Percentiles rank a stretch among this genome's conserved stretches.
Evolutionary conservation across 2,329 filamentous ascomycete genomes (phyloP).

Genomic region (Hymenoscyphus scutula): DNA sequence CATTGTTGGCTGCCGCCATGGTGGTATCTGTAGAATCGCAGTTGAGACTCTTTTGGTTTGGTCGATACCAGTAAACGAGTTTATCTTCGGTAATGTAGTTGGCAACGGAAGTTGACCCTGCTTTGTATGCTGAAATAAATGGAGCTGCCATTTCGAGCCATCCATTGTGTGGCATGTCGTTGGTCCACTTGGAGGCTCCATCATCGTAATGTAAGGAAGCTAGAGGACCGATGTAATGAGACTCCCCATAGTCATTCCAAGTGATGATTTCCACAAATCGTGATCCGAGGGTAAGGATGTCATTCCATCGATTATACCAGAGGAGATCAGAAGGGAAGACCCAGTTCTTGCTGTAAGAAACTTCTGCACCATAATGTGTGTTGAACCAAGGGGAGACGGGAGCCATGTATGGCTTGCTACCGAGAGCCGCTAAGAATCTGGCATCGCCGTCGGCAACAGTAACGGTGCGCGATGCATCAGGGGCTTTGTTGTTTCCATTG

Average conservation of each 20-base stretch:
- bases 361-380: constrained; percentile 36
- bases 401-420: constrained; percentile 26
- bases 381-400: constrained; percentile 40
- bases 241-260: constrained; percentile 52
- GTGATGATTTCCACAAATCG: constrained; percentile 45
- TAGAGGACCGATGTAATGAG: constrained; percentile 49
- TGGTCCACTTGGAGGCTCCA: constrained; percentile 39
- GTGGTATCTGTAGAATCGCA: constrained; percentile 38
- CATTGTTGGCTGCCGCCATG: constrained; percentile 25
- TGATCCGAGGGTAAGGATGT: constrained; percentile 41
- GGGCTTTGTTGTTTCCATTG: constrained; percentile 29
- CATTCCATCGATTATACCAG: constrained; percentile 42
- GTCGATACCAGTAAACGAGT: constrained; percentile 43
- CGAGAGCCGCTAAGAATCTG: constrained; percentile 21
- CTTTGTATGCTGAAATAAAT: constrained; percentile 21
- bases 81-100: constrained; percentile 30
- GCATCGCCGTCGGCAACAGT: constrained; percentile 24
- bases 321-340: constrained; percentile 42
- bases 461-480: constrained; percentile 21
- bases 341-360: constrained; percentile 42
- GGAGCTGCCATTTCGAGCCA: constrained; percentile 25
- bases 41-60: constrained; percentile 30
- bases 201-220: constrained; percentile 38
- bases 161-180: constrained; percentile 20
- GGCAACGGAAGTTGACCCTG: constrained; percentile 17